Conservation (phyloP, 2,329 filamentous ascomycete species). For the Colletotrichum navitas region DNA sequence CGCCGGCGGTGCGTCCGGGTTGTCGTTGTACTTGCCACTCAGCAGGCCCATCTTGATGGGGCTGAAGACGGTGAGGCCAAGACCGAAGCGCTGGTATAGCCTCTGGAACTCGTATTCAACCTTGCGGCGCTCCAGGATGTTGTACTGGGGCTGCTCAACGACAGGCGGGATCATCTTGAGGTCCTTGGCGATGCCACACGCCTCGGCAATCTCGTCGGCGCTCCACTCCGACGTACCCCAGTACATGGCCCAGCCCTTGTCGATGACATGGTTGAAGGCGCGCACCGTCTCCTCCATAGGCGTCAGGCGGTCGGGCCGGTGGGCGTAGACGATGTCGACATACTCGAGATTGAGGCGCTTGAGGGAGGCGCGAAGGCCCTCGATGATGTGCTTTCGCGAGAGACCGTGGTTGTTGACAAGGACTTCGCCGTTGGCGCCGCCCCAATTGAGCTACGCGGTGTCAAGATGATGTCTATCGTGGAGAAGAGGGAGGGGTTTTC, state of each 20-base stretch:
- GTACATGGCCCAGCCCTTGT: conserved; percentile 76
- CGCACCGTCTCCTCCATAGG: conserved; percentile 79
- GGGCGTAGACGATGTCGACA: conserved; percentile 78
- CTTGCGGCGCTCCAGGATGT: conserved; percentile 70
- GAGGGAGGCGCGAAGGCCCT: conserved; percentile 70
- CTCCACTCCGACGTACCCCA: conserved; percentile 80
- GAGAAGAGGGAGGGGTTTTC: background rate
- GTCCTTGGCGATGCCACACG: conserved; percentile 70
- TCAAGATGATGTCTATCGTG: background rate
- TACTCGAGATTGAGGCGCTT: conserved; percentile 69
- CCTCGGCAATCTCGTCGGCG: conserved; percentile 75
- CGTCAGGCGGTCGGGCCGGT: conserved; percentile 75
- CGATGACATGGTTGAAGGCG: conserved; percentile 78
- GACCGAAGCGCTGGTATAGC: conserved; percentile 69
- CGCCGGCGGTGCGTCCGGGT: conserved; percentile 64
- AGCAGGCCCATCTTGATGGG: conserved; percentile 70
- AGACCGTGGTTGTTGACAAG: conserved; percentile 72
- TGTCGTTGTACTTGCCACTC: conserved; percentile 75
- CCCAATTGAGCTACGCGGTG: conserved; percentile 69
- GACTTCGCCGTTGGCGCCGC: conserved; percentile 69
- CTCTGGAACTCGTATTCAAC: conserved; percentile 74
- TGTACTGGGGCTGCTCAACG: conserved; percentile 78
- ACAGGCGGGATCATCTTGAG: conserved; percentile 72
- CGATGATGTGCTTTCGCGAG: conserved; percentile 71
- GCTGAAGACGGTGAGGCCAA: conserved; percentile 73